phyloP scores from a whole-genome alignment of 345 rosid genomes.

The Eutrema yunnanense region DNA sequence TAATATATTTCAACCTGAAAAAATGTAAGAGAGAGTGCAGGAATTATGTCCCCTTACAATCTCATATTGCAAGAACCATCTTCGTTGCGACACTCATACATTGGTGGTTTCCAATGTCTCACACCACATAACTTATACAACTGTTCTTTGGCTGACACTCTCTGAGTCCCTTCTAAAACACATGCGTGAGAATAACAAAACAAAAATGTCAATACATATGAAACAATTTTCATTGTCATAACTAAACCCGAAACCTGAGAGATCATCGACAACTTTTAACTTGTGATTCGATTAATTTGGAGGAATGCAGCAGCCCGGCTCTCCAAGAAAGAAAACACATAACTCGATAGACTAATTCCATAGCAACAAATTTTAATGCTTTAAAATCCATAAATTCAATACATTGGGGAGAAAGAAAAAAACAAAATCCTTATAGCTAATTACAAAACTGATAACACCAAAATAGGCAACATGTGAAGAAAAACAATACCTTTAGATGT shows the following conservation, averaged over 20 bases:
- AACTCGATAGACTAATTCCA: background rate
- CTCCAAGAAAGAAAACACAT: background rate
- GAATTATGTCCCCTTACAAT: conserved; percentile 34
- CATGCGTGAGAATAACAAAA: background rate
- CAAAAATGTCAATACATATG: background rate
- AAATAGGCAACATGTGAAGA: background rate
- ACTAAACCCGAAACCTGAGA: background rate
- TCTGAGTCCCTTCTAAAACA: conserved; percentile 26
- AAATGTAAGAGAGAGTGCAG: background rate
- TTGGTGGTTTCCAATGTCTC: conserved; percentile 48
- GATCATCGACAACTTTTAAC: background rate
- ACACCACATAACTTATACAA: conserved; percentile 41
- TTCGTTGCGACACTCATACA: conserved; percentile 40
- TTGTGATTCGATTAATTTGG: background rate
- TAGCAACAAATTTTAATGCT: background rate
- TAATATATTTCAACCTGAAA: background rate
- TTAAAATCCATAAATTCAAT: background rate
- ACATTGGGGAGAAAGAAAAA: background rate
- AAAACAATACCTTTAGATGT: conserved; percentile 9
- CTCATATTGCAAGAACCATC: conserved; percentile 43
- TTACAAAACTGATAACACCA: background rate
- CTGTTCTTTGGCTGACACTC: conserved; percentile 32
- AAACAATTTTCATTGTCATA: background rate
- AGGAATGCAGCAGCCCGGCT: background rate
- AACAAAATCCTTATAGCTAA: background rate